Evolutionary conservation across 805 yeast genomes (phyloP).

Genomic region (Clavispora carvajalis): DNA sequence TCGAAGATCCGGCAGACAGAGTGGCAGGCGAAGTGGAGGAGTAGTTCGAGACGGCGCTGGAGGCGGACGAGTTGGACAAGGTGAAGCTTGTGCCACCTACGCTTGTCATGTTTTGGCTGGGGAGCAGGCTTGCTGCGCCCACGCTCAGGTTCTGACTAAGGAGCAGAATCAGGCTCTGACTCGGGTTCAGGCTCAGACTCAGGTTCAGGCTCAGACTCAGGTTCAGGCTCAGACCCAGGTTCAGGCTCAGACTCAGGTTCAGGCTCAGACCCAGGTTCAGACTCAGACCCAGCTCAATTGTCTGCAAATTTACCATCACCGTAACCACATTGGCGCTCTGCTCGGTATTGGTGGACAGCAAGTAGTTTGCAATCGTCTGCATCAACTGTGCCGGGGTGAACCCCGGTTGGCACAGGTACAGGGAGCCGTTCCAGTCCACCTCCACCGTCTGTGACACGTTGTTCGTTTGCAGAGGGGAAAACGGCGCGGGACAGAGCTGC

Average conservation of each 20-base stretch:
- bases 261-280: neutral
- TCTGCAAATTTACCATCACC: constrained; percentile 23
- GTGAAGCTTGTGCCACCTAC: neutral
- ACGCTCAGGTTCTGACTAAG: no score
- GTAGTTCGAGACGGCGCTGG: neutral
- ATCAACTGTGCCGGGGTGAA: constrained; percentile 22
- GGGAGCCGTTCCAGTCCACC: constrained; percentile 23
- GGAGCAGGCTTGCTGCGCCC: no score
- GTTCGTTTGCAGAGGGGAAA: constrained; percentile 24
- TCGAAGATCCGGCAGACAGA: no score
- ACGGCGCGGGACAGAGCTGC: constrained; percentile 53
- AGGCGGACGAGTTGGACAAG: neutral
- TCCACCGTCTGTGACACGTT: constrained; percentile 7
- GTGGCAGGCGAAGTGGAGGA: constrained; percentile 1
- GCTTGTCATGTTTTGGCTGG: no score
- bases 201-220: no score
- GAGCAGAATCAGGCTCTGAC: no score
- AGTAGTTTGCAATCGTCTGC: constrained; percentile 14
- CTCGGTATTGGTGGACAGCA: constrained; percentile 26
- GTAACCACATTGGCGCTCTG: constrained; percentile 30
- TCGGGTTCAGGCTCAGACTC: no score
- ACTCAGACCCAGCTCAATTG: constrained; percentile 20
- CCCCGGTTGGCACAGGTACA: constrained; percentile 25
- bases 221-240: neutral
- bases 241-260: neutral